phyloP scores from a whole-genome alignment of 768 basidiomycete species.

The Leccinum imitatum region DNA sequence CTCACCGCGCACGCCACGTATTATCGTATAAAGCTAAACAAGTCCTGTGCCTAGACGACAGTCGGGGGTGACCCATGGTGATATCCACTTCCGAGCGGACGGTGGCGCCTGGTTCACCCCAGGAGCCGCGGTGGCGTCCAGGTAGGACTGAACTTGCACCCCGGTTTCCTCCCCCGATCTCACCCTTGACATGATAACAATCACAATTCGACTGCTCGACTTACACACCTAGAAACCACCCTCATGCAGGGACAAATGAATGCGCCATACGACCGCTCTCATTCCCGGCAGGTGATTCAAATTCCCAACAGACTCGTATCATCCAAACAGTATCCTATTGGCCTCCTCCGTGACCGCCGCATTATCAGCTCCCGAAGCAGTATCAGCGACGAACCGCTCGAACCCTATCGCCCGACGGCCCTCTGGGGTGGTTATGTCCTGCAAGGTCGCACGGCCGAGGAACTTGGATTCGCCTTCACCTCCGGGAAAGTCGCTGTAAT shows the following conservation, averaged over 20 bases:
- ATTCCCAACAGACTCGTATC: neutral
- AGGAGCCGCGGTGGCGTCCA: neutral
- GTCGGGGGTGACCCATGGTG: too few relatives aligned
- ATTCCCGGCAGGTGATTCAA: neutral
- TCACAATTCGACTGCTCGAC: neutral
- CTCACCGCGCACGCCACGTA: too few relatives aligned
- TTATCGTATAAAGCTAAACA: too few relatives aligned
- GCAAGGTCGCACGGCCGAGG: slow-evolving; percentile 33
- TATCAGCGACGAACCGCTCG: slow-evolving; percentile 32
- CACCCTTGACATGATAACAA: neutral
- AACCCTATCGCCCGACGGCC: slow-evolving; percentile 46
- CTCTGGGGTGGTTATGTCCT: slow-evolving; percentile 36
- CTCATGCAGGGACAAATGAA: neutral
- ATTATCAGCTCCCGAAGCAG: slow-evolving; percentile 6
- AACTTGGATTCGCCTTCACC: slow-evolving; percentile 51
- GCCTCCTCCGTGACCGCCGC: slow-evolving; percentile 27
- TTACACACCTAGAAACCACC: neutral
- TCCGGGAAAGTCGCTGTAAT: slow-evolving; percentile 50
- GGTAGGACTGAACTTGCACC: neutral
- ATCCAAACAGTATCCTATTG: slow-evolving; percentile 30
- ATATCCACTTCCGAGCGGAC: too few relatives aligned
- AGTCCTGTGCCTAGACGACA: too few relatives aligned
- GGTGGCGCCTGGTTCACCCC: too few relatives aligned
- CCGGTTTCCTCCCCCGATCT: neutral
- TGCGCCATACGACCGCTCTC: neutral